Base-by-base conservation (phyloP, 1,284 basidiomycete species). In the Takashimella koratensis region DNA sequence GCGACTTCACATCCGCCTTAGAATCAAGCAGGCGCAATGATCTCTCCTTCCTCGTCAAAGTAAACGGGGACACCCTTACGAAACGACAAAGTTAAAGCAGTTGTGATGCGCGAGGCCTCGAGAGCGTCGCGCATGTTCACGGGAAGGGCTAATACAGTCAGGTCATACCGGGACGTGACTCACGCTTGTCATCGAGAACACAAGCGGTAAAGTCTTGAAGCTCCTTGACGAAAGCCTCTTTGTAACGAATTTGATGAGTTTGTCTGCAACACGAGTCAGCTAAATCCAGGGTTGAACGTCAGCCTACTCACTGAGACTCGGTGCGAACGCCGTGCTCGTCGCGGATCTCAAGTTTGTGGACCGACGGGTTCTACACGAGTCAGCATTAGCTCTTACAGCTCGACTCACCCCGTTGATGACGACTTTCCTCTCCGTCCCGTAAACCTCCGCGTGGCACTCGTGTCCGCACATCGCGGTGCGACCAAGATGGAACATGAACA, bases 321-420 rank as follows among this genome's bases (percentile, higher is more conserved):
- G 53, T 56, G 2, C 64, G 58, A 11, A 64, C 62, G 39, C 64
- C 64, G 43, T 64, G 50, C 44, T 51, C n/a, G 30, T 64, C 62
- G 20, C 47, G 20, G 21, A 64, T 51, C 21, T 56, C 57, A 26
- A 61, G 39, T 23, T 57, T 24, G 46, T 65, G 53, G 21, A 53
- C 12, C 19, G 45, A 40, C 10, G 57, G 53, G 51, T 65, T 58
- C 39, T 60, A 43, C 3, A n/a, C 10, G 39, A 45, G 13, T 20
- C 16, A 5, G 26, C 39, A 43, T 27, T 22, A 45, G 2, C 48
- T 4, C 19, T 30, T 8, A 22, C 11, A 30, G 12, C 16, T 16
- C 13, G 16, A 58, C 60, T 56, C 45, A 63, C 60, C 51, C 60
- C 42, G 49, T 64, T 64, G 43, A 63, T 54, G 16, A 58, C 47